These are phyloP conservation scores for Globisporangium paddicum DNA, from an alignment of 352 stramenopile genomes.

Conservation along the genomic window DNA sequence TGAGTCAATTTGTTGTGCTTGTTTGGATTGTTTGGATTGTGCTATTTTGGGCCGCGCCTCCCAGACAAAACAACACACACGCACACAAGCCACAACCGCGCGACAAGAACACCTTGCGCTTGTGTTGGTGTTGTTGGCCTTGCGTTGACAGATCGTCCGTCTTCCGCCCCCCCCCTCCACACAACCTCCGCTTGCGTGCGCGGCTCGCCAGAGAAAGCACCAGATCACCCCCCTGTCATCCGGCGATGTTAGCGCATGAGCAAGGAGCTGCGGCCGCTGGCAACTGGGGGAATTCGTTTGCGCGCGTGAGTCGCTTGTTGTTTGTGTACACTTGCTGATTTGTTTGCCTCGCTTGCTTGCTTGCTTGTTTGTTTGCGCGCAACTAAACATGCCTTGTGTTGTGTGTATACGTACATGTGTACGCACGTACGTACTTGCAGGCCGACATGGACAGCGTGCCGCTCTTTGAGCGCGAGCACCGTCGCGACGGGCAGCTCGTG, in stretches of 20 bases:
- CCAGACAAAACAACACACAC: no score
- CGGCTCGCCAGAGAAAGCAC: not conserved
- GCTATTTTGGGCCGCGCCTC: slow-evolving; percentile 11
- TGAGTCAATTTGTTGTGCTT: slow-evolving; percentile 1
- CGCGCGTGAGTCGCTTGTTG: slow-evolving; percentile 18
- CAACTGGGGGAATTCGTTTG: slow-evolving; percentile 54
- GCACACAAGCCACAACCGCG: slow-evolving; percentile 6
- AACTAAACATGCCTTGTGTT: not conserved
- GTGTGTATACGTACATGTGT: no score
- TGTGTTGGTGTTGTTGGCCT: not conserved
- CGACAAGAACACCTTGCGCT: slow-evolving; percentile 1
- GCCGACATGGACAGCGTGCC: slow-evolving; percentile 80
- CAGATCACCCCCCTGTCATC: not conserved
- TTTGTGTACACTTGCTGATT: no score
- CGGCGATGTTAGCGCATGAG: slow-evolving; percentile 19
- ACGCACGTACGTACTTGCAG: slow-evolving; percentile 16
- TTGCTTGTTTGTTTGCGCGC: not conserved
- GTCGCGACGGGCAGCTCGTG: slow-evolving; percentile 80
- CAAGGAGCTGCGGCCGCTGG: slow-evolving; percentile 24
- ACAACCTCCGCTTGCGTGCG: slow-evolving; percentile 3
- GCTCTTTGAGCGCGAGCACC: slow-evolving; percentile 84
- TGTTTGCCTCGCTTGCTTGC: not conserved
- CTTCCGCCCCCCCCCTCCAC: not conserved
- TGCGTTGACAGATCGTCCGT: not conserved
- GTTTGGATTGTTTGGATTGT: slow-evolving; percentile 2